Percentiles rank a stretch among this genome's conserved stretches.
Evolutionary conservation across 2,329 filamentous ascomycete species (phyloP).

Genomic region (Polytolypa hystricis): DNA sequence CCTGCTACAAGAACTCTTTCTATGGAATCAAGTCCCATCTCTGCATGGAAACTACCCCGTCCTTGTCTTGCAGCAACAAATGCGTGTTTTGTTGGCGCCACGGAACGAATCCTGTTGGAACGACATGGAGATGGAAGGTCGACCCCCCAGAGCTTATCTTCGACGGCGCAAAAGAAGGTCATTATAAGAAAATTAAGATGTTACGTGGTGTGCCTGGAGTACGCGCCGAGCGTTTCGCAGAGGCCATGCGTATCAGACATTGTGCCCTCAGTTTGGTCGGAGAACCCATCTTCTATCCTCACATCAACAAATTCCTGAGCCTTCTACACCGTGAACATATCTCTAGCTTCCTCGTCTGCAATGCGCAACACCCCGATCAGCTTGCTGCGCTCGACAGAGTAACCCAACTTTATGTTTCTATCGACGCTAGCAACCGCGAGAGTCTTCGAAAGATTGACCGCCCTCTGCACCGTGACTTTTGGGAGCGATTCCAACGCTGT

Average conservation of each 20-base stretch:
- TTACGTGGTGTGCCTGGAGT: slow-evolving; percentile 88
- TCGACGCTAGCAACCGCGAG: slow-evolving; percentile 86
- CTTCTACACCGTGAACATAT: slow-evolving; percentile 80
- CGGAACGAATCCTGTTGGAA: slow-evolving; percentile 92
- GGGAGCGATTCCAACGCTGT: slow-evolving; percentile 88
- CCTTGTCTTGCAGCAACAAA: slow-evolving; percentile 92
- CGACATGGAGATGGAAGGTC: slow-evolving; percentile 92
- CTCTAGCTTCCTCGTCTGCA: slow-evolving; percentile 91
- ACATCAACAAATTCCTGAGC: slow-evolving; percentile 83
- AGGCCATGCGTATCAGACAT: slow-evolving; percentile 86
- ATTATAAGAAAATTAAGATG: slow-evolving; percentile 98
- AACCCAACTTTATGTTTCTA: slow-evolving; percentile 92
- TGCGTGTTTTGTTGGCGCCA: slow-evolving; percentile 99
- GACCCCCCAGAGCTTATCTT: slow-evolving; percentile 87
- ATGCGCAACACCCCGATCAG: slow-evolving; percentile 90
- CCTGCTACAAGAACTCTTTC: slow-evolving; percentile 96
- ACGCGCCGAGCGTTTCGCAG: slow-evolving; percentile 77
- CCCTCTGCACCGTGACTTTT: slow-evolving; percentile 89
- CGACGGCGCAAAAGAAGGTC: slow-evolving; percentile 74
- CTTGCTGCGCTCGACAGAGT: slow-evolving; percentile 71
- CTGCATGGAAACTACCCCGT: slow-evolving; percentile 97
- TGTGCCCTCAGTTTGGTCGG: slow-evolving; percentile 87
- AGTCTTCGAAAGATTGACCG: slow-evolving; percentile 80
- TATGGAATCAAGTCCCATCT: slow-evolving; percentile 95
- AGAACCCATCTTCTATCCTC: slow-evolving; percentile 97